Conservation (phyloP, 805 yeast species). For the Clavispora fructus region DNA sequence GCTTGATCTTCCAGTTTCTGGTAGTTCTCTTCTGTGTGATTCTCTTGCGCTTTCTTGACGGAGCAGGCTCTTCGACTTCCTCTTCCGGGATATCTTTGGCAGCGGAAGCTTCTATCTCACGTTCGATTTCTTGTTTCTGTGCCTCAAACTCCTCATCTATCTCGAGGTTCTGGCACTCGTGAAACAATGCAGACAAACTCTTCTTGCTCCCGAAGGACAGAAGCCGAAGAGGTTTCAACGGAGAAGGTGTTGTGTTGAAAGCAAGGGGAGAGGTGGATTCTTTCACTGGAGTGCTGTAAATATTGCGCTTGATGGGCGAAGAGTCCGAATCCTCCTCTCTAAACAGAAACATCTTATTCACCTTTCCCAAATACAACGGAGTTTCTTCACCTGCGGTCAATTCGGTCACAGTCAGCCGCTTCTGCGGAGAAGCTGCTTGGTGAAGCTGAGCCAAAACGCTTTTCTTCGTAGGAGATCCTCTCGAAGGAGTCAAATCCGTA, state of each 20-base stretch:
- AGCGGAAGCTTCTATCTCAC: slow-evolving; percentile 6
- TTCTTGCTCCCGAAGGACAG: slow-evolving; percentile 17
- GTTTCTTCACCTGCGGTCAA: slow-evolving; percentile 3
- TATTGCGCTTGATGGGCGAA: background rate
- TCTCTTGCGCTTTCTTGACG: slow-evolving; percentile 17
- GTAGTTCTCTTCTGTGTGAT: slow-evolving; percentile 51
- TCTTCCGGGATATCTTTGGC: slow-evolving; percentile 6
- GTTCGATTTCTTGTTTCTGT: slow-evolving; percentile 12
- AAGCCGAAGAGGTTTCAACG: slow-evolving; percentile 33
- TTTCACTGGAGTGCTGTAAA: slow-evolving; percentile 1
- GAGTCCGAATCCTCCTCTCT: slow-evolving; percentile 1
- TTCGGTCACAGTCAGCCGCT: background rate
- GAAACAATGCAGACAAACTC: slow-evolving; percentile 41
- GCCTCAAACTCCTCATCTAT: slow-evolving; percentile 14
- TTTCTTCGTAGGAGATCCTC: slow-evolving; percentile 2
- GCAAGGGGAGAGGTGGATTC: slow-evolving; percentile 1
- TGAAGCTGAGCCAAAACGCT: slow-evolving; percentile 7
- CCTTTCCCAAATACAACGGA: slow-evolving; percentile 13
- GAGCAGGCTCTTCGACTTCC: background rate
- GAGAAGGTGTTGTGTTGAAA: slow-evolving; percentile 44
- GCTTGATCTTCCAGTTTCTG: slow-evolving; percentile 45
- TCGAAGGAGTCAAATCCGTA: slow-evolving; percentile 11
- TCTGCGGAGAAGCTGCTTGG: slow-evolving; percentile 7
- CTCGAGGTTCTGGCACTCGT: slow-evolving; percentile 38
- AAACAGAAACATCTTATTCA: slow-evolving; percentile 11